Percentiles rank a stretch among this genome's conserved stretches.
Conservation (phyloP, 2,329 filamentous ascomycete genomes). For the Paramyrothecium sp. region DNA sequence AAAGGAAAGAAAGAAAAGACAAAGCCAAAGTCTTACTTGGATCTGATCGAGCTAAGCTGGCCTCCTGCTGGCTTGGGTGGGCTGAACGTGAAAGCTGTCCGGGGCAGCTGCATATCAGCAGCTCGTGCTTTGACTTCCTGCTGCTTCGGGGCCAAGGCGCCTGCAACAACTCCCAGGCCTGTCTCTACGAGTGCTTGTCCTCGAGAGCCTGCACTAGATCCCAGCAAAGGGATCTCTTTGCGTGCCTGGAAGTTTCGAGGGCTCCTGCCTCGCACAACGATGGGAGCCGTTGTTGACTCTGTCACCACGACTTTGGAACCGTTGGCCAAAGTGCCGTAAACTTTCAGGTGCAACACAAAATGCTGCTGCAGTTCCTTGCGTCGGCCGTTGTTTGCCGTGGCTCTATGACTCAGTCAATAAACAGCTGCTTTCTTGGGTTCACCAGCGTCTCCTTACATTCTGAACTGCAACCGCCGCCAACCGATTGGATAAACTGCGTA, state of each 20-base stretch:
- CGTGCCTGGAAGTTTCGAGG: slow-evolving; percentile 92
- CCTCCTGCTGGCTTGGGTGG: slow-evolving; percentile 54
- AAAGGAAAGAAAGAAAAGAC: too few relatives aligned
- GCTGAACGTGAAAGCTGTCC: slow-evolving; percentile 58
- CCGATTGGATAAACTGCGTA: slow-evolving; percentile 89
- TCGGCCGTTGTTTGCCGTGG: slow-evolving; percentile 93
- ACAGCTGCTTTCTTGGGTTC: not conserved
- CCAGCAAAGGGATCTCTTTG: slow-evolving; percentile 86
- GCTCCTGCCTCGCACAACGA: slow-evolving; percentile 90
- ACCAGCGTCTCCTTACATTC: slow-evolving; percentile 55
- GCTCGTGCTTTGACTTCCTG: slow-evolving; percentile 50
- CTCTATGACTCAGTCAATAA: slow-evolving; percentile 43
- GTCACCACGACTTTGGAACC: slow-evolving; percentile 79
- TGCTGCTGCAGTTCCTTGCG: slow-evolving; percentile 95
- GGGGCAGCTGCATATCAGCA: slow-evolving; percentile 54
- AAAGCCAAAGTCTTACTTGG: slow-evolving; percentile 50
- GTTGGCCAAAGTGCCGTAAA: slow-evolving; percentile 79
- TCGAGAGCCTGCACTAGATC: slow-evolving; percentile 72
- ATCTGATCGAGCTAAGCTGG: slow-evolving; percentile 52
- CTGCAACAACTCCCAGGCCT: slow-evolving; percentile 58
- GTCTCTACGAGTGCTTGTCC: slow-evolving; percentile 71
- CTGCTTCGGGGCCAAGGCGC: slow-evolving; percentile 52
- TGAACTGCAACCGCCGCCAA: slow-evolving; percentile 90
- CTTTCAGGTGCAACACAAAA: slow-evolving; percentile 85
- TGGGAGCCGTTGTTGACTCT: slow-evolving; percentile 83